Conservation (phyloP, 2,329 filamentous ascomycete species). For the Mariannaea sp. region DNA sequence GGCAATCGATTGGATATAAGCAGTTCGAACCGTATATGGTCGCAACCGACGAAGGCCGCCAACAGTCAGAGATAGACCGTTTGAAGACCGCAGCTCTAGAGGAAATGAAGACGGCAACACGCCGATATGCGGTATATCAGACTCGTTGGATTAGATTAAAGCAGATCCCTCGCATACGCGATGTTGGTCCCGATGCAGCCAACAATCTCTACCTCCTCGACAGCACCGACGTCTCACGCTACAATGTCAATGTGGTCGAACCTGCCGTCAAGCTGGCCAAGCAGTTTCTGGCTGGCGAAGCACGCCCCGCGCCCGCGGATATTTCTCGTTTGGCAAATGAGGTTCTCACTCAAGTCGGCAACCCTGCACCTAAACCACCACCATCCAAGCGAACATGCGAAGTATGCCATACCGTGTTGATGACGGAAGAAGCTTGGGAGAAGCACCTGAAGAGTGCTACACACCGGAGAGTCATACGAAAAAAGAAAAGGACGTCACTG, state of each 20-base stretch:
- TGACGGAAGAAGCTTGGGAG: constrained; percentile 58
- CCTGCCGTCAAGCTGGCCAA: constrained; percentile 67
- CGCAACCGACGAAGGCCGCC: constrained; percentile 44
- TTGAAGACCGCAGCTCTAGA: constrained; percentile 68
- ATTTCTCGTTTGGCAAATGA: constrained; percentile 55
- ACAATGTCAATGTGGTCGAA: constrained; percentile 65
- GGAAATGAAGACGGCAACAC: constrained; percentile 78
- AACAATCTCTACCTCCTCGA: constrained; percentile 78
- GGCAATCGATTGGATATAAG: constrained; percentile 96
- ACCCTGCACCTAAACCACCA: constrained; percentile 56
- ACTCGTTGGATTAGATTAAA: constrained; percentile 86
- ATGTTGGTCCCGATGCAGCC: constrained; percentile 55
- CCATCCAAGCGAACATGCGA: constrained; percentile 69
- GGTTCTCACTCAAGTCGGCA: constrained; percentile 58
- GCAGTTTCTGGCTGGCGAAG: constrained; percentile 63
- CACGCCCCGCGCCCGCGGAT: constrained; percentile 56
- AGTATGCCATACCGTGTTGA: constrained; percentile 67
- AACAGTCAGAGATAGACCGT: constrained; percentile 51
- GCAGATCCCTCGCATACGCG: constrained; percentile 69
- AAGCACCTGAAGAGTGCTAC: constrained; percentile 45
- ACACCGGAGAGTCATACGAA: constrained; percentile 43
- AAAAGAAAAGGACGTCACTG: constrained; percentile 46
- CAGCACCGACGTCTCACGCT: constrained; percentile 69
- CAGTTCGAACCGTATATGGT: constrained; percentile 78
- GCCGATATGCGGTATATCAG: constrained; percentile 86